Evolutionary conservation across 2,329 filamentous ascomycete genomes (phyloP).

Genomic region (Fusarium begoniae): DNA sequence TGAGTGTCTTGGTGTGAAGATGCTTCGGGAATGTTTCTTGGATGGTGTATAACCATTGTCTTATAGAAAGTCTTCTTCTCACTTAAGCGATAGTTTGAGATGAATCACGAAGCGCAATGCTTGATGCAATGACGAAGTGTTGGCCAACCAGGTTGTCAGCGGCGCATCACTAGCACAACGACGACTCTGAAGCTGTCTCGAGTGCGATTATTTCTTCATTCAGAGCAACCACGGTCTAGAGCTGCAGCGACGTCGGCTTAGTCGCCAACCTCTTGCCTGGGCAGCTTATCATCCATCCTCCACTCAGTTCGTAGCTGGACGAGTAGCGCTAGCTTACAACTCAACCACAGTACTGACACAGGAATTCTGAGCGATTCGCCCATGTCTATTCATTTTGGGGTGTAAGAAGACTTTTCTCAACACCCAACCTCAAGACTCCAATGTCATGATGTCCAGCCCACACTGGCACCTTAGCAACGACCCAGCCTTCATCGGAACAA

Average conservation of each 20-base stretch:
- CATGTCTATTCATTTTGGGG: background rate
- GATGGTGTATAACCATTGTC: background rate
- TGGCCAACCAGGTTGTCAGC: background rate
- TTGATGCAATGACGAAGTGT: background rate
- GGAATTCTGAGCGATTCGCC: background rate
- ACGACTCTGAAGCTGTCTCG: background rate
- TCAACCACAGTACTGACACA: background rate
- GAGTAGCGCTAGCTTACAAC: background rate
- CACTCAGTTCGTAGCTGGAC: no score
- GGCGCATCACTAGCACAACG: background rate
- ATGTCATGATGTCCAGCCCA: background rate
- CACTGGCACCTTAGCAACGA: background rate
- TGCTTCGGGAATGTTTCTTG: background rate
- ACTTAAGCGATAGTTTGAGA: no score
- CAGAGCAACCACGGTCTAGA: background rate
- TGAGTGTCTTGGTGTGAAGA: background rate
- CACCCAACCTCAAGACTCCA: background rate
- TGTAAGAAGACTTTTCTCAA: background rate
- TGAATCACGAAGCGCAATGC: background rate
- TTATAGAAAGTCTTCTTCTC: background rate
- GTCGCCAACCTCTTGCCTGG: background rate
- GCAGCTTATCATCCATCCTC: background rate
- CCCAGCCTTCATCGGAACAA: background rate
- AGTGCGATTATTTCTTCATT: rapidly evolving
- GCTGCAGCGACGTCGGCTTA: background rate